A percentile compares a stretch with the other conserved stretches of the same genome.
Evolutionary conservation across 192 early-diverging fungal genomes (phyloP).

Genomic region (Endogone sp.): DNA sequence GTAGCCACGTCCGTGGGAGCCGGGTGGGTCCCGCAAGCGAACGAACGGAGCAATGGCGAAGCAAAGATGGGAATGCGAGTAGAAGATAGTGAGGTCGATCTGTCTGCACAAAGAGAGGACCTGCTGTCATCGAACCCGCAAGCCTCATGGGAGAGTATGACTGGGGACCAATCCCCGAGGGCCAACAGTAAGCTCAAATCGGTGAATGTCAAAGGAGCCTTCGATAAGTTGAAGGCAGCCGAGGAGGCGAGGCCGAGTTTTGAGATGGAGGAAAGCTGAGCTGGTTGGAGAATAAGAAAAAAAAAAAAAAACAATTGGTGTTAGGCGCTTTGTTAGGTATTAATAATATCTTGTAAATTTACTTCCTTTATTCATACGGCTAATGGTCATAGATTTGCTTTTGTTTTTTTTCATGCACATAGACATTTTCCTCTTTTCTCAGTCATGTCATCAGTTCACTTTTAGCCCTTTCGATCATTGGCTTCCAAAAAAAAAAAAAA

Average conservation of each 20-base stretch:
- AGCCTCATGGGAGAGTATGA: too few relatives aligned
- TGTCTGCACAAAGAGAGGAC: not conserved
- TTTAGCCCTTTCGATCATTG: too few relatives aligned
- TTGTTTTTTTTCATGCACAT: too few relatives aligned
- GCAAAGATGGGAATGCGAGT: not conserved
- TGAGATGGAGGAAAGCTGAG: not conserved
- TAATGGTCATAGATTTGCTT: too few relatives aligned
- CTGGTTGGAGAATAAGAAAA: too few relatives aligned
- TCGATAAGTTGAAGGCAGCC: not conserved
- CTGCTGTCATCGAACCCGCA: not conserved
- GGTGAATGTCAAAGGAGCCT: not conserved
- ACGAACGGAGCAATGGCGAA: not conserved
- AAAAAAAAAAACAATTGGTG: too few relatives aligned
- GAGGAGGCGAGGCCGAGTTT: not conserved
- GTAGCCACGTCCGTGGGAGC: constrained; percentile 37
- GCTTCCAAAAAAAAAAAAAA: too few relatives aligned
- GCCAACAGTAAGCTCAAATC: not conserved
- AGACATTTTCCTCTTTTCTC: too few relatives aligned
- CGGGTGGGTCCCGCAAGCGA: constrained; percentile 32
- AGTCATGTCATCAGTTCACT: too few relatives aligned
- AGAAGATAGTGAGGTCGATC: not conserved
- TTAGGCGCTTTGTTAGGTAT: too few relatives aligned
- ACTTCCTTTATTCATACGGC: too few relatives aligned
- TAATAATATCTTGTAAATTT: too few relatives aligned
- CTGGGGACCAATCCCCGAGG: not conserved